Conservation (phyloP, 106 monocot genomes). For the Dendrobium officinale region DNA sequence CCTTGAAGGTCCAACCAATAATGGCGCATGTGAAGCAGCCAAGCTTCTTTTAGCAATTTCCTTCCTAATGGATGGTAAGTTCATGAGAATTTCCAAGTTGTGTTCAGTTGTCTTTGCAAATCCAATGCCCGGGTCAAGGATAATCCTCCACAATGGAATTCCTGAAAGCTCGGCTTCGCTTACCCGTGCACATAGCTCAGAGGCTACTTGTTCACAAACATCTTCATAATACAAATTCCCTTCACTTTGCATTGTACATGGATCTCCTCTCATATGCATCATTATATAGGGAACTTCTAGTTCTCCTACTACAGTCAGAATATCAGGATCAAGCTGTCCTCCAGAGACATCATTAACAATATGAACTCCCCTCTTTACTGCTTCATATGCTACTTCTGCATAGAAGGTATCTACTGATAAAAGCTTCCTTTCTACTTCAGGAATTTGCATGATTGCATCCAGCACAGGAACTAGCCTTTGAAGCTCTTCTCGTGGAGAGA, state of each 20-base stretch:
- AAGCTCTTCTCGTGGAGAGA: constrained; percentile 65
- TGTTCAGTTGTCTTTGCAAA: constrained; percentile 71
- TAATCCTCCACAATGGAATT: constrained; percentile 81
- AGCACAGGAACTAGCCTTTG: constrained; percentile 70
- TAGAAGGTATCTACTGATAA: constrained; percentile 88
- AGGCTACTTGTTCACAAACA: constrained; percentile 65
- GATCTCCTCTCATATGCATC: constrained; percentile 98
- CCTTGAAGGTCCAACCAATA: constrained; percentile 82
- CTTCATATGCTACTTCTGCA: constrained; percentile 73
- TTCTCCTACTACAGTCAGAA: constrained; percentile 41
- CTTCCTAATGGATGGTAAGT: constrained; percentile 35
- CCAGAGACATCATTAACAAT: constrained; percentile 92
- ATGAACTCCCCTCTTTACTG: constrained; percentile 71
- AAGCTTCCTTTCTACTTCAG: constrained; percentile 65
- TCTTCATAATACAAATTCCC: constrained; percentile 61
- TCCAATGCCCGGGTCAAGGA: constrained; percentile 82
- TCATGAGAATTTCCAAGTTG: constrained; percentile 65
- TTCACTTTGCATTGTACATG: constrained; percentile 71
- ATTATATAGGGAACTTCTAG: constrained; percentile 60
- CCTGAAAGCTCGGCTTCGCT: constrained; percentile 64
- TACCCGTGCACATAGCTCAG: constrained; percentile 41
- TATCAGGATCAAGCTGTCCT: constrained; percentile 65
- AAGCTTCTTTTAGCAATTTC: constrained; percentile 42
- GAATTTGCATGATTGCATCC: constrained; percentile 52
- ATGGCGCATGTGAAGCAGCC: constrained; percentile 57